Base-by-base conservation (phyloP, 2,329 filamentous ascomycete species). In the Lecanosticta acicola region DNA sequence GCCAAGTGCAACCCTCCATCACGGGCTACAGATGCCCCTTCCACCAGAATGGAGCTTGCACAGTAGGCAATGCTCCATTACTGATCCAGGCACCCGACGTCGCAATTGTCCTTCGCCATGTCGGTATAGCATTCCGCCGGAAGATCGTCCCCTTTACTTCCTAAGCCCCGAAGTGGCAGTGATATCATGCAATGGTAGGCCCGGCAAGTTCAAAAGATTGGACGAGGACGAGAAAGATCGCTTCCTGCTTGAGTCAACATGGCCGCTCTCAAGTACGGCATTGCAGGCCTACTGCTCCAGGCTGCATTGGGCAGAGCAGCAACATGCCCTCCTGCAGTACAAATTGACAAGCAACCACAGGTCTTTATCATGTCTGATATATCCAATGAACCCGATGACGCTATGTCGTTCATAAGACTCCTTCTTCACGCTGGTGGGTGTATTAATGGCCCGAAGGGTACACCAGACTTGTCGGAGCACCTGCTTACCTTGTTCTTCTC, bases 321-420 rank as follows among this genome's bases (percentile, higher is more conserved):
- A 35, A 29, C 32, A 49, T 52, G 54, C 26, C 42, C 40, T 4
- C 51, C 51, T 18, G 45, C 51, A n/a, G 50, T 52, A 19, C 45
- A 46, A 11, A 38, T 57, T 19, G 54, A 54, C 39, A 45, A 36
- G 36, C 49, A 55, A 37, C 49, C 49, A 17, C 56, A 53, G 42
- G 47, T 62, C 43, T 60, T 59, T 45, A 45, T 60, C 42, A 50
- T 59, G 54, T 56, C 55, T 9, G 58, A 62, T 44, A 62, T 59
- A 16, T 58, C 58, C 2, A 60, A 60, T 41, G 59, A 60, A 34
- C 58, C 58, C 3, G 57, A 60, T 36, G 59, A 61, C 26, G 56
- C 57, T 9, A 58, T 58, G 53, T 56, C 52, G 4, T 57, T 59
- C 41, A 54, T 59, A 14, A 41, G 59, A 13, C 36, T 60, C 8